Base-by-base conservation (phyloP, 1,139 yeast species). In the Diutina scorzettiae region DNA sequence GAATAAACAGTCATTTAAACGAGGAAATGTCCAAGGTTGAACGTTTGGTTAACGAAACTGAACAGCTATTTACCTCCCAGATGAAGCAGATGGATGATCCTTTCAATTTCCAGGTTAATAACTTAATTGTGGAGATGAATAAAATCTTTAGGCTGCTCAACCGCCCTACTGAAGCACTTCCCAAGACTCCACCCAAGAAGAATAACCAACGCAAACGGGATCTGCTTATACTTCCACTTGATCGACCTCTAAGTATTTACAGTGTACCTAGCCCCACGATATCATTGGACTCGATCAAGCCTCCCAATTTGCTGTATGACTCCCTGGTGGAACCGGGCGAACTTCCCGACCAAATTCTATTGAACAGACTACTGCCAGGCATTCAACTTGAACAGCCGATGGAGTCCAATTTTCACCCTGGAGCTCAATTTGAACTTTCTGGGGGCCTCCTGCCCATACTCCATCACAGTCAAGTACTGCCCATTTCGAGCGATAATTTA, bases 221-320 rank as follows among this genome's bases (percentile, higher is more conserved):
- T 34, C 39, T 34, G 39, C 19, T 34, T 2, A 34, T 21, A 16
- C 19, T 34, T 6, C 39, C 39, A 5, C 24, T 34, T 11, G 39
- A 34, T 16, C 28, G 39, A 9, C 39, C 39, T 17, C 5, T 34
- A 16, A 34, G 39, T 14, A 23, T 34, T 3, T 12, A 28, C 3
- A 34, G 39, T 23, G 23, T 34, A 8, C 39, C 39, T 5, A 34
- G 39, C 16, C 39, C 39, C 11, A 34, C 39, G n/a, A 23, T 34
- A 8, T 23, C 28, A 9, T 23, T 34, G 6, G 28, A 16, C 11
- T 34, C 39, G 27, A 8, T 14, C n/a, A 23, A 11, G 16, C 23
- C 39, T 3, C 23, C 28, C 9, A 16, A 16, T 16, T n/a, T 18
- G 21, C n/a, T n/a, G n/a, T n/a, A n/a, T n/a, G n/a, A n/a, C n/a